Evolutionary conservation across 2,329 filamentous ascomycete species (phyloP).

Genomic region (Fusarium penzigii): DNA sequence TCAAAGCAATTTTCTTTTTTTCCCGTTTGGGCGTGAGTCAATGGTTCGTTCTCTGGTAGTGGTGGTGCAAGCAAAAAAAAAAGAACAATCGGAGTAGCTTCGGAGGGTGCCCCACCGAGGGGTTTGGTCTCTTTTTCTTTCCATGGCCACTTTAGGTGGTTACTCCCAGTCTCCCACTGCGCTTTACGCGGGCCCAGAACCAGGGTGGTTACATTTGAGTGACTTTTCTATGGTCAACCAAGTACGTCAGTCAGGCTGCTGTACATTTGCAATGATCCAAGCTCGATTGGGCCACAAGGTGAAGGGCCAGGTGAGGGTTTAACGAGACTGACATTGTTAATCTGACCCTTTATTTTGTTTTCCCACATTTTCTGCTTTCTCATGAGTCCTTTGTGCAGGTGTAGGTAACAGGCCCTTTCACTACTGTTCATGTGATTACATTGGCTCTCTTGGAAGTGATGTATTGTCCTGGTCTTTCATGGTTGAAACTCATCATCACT

Average conservation of each 20-base stretch:
- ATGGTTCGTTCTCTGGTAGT: constrained; percentile 2
- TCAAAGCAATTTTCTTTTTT: constrained; percentile 5
- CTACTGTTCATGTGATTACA: too few species aligned
- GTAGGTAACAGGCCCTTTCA: too few species aligned
- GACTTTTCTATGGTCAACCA: background rate
- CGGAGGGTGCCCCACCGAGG: constrained; percentile 33
- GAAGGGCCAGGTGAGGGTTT: background rate
- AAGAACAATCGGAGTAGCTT: constrained; percentile 30
- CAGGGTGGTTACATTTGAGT: constrained; percentile 14
- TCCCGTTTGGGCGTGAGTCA: constrained; percentile 16
- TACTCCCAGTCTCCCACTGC: constrained; percentile 1
- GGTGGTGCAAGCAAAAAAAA: background rate
- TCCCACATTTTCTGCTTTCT: background rate
- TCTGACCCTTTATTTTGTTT: background rate
- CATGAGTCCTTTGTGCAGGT: too few species aligned
- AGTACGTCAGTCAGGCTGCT: constrained; percentile 20
- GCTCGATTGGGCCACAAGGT: constrained; percentile 23
- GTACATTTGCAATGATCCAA: constrained; percentile 27
- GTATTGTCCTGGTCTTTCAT: background rate
- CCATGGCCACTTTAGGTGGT: background rate
- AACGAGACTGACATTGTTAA: background rate
- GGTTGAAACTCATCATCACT: background rate
- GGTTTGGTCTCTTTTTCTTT: constrained; percentile 7
- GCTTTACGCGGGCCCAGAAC: constrained; percentile 10
- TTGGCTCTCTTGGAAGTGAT: background rate